Base-by-base conservation (phyloP, 2,329 filamentous ascomycete species). In the Cryphonectria nitschkei region DNA sequence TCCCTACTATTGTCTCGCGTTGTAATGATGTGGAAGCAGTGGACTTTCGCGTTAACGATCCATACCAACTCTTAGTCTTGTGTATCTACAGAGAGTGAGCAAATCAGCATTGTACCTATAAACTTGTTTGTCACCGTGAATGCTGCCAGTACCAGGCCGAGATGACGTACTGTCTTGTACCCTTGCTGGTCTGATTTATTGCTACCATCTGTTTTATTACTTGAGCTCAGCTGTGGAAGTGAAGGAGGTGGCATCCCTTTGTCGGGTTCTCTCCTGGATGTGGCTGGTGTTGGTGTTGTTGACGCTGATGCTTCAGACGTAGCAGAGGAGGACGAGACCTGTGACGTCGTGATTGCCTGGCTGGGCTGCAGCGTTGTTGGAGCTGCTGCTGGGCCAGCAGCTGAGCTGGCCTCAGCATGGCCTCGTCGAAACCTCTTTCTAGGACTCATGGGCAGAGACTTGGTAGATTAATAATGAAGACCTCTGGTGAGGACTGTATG, bases 31-130 rank as follows among this genome's bases (percentile, higher is more conserved):
- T 90, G 11, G 88, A 90, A 39, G 89, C 84, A 22, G 82, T 80
- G 8, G 88, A 86, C 76, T 90, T 90, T 72, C 86, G 82, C 26
- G 87, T 86, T 87, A 87, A 90, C 26, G 88, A 87, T 68, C 87
- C 87, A 77, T 90, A 90, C 89, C 88, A 91, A 77, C 88, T 90
- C 64, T 82, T 82, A 11, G 84, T 79, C 76, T 88, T 88, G 71
- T 82, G 84, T 52, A 85, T 79, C 86, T 88, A 58, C 22, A 52
- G 26, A 9, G 34, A 29, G 46, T 39, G 1, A 9, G 43, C 37
- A n/a, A 6, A 69, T 72, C 63, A 72, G 68, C 46, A 34, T 41
- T 43, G 32, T 46, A 43, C 19, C 22, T 11, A 39, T 14, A 16
- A 13, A 2, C 37, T 39, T 39, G 7, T 11, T 43, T 11, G 22